Evolutionary conservation across 2,329 filamentous ascomycete species (phyloP).

Genomic region (Xylariaceae sp.): DNA sequence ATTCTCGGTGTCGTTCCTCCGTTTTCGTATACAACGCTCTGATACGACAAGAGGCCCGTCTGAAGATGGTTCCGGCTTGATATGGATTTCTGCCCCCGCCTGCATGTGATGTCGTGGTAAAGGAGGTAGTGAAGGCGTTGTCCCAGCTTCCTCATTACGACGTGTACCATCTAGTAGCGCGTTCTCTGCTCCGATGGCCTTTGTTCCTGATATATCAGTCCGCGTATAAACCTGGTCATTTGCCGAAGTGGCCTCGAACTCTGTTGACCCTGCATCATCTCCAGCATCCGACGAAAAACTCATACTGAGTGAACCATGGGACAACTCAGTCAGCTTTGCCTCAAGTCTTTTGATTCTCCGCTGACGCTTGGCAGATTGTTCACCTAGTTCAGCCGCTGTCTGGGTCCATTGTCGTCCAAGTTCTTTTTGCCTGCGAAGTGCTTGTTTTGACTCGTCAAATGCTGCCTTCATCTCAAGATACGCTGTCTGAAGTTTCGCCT

Average conservation of each 20-base stretch:
- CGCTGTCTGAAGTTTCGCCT: slow-evolving; percentile 36
- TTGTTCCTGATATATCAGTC: no score
- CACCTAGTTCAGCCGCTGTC: slow-evolving; percentile 43
- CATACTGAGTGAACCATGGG: slow-evolving; percentile 13
- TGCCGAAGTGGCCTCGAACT: not conserved
- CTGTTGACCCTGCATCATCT: slow-evolving; percentile 4
- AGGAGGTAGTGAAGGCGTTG: slow-evolving; percentile 28
- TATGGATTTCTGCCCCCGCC: slow-evolving; percentile 1
- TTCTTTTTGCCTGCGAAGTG: slow-evolving; percentile 44
- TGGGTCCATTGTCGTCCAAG: slow-evolving; percentile 44
- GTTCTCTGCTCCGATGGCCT: no score
- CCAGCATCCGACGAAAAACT: slow-evolving; percentile 25
- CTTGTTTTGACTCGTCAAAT: slow-evolving; percentile 27
- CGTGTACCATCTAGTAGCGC: no score
- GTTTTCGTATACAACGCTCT: slow-evolving; percentile 48
- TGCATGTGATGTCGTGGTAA: slow-evolving; percentile 20
- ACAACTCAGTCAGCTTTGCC: slow-evolving; percentile 29
- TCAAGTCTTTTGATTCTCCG: slow-evolving; percentile 43
- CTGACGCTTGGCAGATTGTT: slow-evolving; percentile 25
- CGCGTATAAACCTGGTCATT: no score
- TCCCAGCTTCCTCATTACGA: no score
- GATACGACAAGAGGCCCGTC: slow-evolving; percentile 51
- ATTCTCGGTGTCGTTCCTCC: slow-evolving; percentile 36
- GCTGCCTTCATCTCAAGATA: slow-evolving; percentile 25
- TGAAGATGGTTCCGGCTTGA: slow-evolving; percentile 56